Base-by-base conservation (phyloP, 169 alveolate genomes). In the Plasmodium vivax region DNA sequence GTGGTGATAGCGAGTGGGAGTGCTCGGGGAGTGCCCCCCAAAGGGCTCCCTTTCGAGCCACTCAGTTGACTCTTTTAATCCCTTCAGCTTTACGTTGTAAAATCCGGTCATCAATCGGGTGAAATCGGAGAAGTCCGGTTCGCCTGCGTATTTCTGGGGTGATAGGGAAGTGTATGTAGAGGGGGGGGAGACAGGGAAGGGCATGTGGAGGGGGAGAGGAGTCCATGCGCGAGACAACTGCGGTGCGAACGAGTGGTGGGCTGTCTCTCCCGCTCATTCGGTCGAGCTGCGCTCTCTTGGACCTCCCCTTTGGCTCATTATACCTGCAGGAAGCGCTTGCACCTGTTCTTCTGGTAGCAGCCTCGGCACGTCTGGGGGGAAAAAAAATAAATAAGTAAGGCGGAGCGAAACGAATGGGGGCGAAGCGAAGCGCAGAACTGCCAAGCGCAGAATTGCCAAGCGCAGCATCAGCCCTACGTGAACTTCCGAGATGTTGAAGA, bases 121-220 rank as follows among this genome's bases (percentile, higher is more conserved):
- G 82, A 87, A 87, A 45, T 87, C 94, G 34, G 94, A 87, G 34
- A 87, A 87, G 30, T 87, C 94, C 0, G 94, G 94, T 27, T 87
- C 94, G 7, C 94, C 94, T 16, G 94, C 38, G 30, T 75, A 87
- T 87, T 87, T 87, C 94, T 87, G 51, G 51, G 14, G 23, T 27
- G 10, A 5, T 27, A 32, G 43, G 74, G 38, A 72, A 10, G 47
- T n/a, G 19, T 10, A 54, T 82, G 62, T 2, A n/a, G 19, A 23
- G 19, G 16, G 5, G 27, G n/a, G 34, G 36, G 38, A 27, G 30
- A 45, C 6, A 9, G 77, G 36, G 0, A 14, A 82, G 58, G n/a
- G n/a, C n/a, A n/a, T n/a, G n/a, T n/a, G n/a, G n/a, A n/a, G n/a
- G n/a, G n/a, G n/a, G n/a, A n/a, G n/a, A n/a, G n/a, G n/a, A n/a